Evolutionary conservation across 2,329 filamentous ascomycete species (phyloP), one percentile per base, ranked within the genome.

Genomic region (Neocucurbitaria cava): DNA sequence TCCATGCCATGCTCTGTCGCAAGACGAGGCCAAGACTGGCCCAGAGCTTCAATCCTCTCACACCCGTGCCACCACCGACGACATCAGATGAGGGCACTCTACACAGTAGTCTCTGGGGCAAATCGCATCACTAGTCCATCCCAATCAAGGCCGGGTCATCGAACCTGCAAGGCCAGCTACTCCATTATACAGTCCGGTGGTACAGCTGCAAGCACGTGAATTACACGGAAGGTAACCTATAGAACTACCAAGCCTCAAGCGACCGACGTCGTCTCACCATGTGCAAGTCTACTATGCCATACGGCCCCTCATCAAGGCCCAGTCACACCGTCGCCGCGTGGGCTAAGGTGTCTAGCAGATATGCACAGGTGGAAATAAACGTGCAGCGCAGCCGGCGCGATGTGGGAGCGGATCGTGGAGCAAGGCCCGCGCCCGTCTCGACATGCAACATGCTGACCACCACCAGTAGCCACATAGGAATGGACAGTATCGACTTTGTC

Each of bases 291-390:
- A 35, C 24, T n/a, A 20, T 44, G 10, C 45, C 51, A 52, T 23
- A 47, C 31, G 31, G 38, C 47, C 51, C 49, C 55, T 56, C 47
- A 56, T 45, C 47, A 31, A 66, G 57, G 54, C 42, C 54, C 54
- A 64, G 71, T 74, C 54, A 59, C 58, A 75, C 71, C 52, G 49
- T 59, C 50, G 56, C 65, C 73, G 70, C 73, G 73, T 75, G 73
- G 69, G 56, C 62, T 47, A 62, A 43, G 64, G 62, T 64, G 59
- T 63, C 60, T 67, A 66, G 65, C 56, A 64, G 49, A 56, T 59
- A 69, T 74, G 71, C 72, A 72, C 65, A 71, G 64, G 67, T 71
- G 65, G 63, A 72, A 74, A 73, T 75, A 75, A 75, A 73, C 68
- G 71, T 74, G 73, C 72, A 75, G 72, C 61, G 72, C 73, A 75